Base-by-base conservation (phyloP, 192 early-diverging fungal species). In the Backusella morwellensis region DNA sequence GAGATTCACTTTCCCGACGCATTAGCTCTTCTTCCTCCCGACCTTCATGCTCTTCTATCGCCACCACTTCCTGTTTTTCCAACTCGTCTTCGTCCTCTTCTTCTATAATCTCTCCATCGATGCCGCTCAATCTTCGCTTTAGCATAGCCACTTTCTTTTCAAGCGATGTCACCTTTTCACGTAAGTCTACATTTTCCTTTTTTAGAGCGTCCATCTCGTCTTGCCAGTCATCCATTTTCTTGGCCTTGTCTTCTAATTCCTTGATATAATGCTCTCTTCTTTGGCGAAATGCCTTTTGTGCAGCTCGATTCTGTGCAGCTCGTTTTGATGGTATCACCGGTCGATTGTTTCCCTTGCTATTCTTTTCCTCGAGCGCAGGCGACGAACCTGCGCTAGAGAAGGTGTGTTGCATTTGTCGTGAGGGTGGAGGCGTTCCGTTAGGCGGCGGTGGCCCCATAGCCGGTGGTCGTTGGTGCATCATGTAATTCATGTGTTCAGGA, bases 231-330 rank as follows among this genome's bases (percentile, higher is more conserved):
- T 80, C 79, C 74, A 94, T 83, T 68, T 90, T 85, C 69, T 92
- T 88, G 6, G 92, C 91, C 67, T 90, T 88, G 1, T 85, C 86
- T 81, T 97, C 96, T 0, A 97, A 87, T 9, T 91, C 88, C 74
- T 91, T 89, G 29, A 96, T 89, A 78, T 97, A 94, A 77, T 89
- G 88, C 74, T 95, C 91, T 68, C 92, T 90, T 40, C 96, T 90
- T 82, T 97, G 93, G 47, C 96, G 91, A 83, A 97, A 97, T 6
- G 96, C 95, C 1, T 94, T 89, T 82, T 97, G 96, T 3, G 96
- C 96, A 2, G 94, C 94, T 19, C 96, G 89, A 81, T 97, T 97
- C 79, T 97, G 96, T 12, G 91, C 93, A 3, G 95, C 94, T 78
- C 96, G 89, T 81, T 95, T 95, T 36, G 88, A 84, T 15, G 87